Evolutionary conservation across 768 basidiomycete species (phyloP).

Genomic region (Suillus sp.): DNA sequence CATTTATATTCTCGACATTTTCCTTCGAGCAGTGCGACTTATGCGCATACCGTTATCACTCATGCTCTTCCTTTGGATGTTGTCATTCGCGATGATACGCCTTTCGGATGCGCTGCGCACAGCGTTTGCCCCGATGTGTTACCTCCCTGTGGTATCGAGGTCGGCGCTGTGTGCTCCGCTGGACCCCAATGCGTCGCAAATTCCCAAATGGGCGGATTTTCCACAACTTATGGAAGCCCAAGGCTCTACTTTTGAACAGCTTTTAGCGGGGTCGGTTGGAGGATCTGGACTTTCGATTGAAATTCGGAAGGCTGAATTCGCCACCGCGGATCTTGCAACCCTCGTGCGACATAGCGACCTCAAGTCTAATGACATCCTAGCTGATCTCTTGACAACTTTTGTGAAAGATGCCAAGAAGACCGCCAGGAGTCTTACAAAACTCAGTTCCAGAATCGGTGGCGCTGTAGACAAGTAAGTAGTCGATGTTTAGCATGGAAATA

Average conservation of each 20-base stretch:
- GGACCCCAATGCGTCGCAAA: slow-evolving; percentile 5
- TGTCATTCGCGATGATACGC: slow-evolving; percentile 45
- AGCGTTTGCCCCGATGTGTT: slow-evolving; percentile 60
- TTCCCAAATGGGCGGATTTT: slow-evolving; percentile 58
- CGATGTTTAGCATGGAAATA: background rate
- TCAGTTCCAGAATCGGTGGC: slow-evolving; percentile 69
- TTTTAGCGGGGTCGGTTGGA: slow-evolving; percentile 60
- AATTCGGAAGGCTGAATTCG: slow-evolving; percentile 78
- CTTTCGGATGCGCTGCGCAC: slow-evolving; percentile 47
- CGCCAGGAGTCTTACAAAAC: slow-evolving; percentile 58
- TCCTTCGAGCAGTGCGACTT: slow-evolving; percentile 47
- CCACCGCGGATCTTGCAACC: slow-evolving; percentile 64
- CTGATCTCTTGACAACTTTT: slow-evolving; percentile 53
- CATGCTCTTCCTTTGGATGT: slow-evolving; percentile 52
- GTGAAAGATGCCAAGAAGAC: slow-evolving; percentile 62
- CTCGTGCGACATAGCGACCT: slow-evolving; percentile 66
- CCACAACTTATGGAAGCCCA: slow-evolving; percentile 62
- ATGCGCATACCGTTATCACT: slow-evolving; percentile 59
- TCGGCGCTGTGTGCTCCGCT: slow-evolving; percentile 43
- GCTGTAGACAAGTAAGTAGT: slow-evolving; percentile 70
- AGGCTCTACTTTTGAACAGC: slow-evolving; percentile 59
- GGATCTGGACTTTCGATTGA: slow-evolving; percentile 63
- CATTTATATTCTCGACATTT: slow-evolving; percentile 50
- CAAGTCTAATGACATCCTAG: slow-evolving; percentile 58
- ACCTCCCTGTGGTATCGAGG: slow-evolving; percentile 58